Evolutionary conservation across 169 alveolate species (phyloP).

Genomic region (Plasmodium vivax): DNA sequence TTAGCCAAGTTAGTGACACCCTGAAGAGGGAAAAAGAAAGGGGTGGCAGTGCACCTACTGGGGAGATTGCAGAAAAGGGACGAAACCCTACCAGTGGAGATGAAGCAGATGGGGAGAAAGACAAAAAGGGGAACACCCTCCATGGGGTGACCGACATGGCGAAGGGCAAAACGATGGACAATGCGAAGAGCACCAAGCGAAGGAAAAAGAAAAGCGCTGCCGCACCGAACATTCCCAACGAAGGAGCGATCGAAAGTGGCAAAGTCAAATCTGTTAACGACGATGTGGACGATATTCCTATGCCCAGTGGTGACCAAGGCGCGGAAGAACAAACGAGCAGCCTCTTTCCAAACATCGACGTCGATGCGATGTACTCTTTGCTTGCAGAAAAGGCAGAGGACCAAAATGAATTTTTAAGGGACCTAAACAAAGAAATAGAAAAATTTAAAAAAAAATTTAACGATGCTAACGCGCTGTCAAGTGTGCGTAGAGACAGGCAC

Average conservation of each 20-base stretch:
- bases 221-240: not conserved
- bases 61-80: not conserved
- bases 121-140: not conserved
- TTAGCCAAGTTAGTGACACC: not conserved
- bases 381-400: not conserved
- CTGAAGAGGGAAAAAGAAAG: not conserved
- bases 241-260: not conserved
- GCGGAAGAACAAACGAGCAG: conserved; percentile 21
- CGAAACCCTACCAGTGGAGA: not conserved
- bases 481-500: not conserved
- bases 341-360: conserved; percentile 29
- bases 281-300: conserved; percentile 7
- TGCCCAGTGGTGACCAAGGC: not conserved
- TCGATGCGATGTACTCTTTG: not conserved
- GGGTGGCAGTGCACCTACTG: not conserved
- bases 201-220: not conserved
- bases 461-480: not conserved
- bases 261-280: not conserved
- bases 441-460: conserved; percentile 38
- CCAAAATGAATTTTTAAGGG: conserved; percentile 18
- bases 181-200: not conserved
- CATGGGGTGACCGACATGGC: not conserved
- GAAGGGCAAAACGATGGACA: not conserved
- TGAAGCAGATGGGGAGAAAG: not conserved
- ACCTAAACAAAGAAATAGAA: conserved; percentile 33